Evolutionary conservation across 768 basidiomycete genomes (phyloP).

Genomic region (Mycena vitilis): DNA sequence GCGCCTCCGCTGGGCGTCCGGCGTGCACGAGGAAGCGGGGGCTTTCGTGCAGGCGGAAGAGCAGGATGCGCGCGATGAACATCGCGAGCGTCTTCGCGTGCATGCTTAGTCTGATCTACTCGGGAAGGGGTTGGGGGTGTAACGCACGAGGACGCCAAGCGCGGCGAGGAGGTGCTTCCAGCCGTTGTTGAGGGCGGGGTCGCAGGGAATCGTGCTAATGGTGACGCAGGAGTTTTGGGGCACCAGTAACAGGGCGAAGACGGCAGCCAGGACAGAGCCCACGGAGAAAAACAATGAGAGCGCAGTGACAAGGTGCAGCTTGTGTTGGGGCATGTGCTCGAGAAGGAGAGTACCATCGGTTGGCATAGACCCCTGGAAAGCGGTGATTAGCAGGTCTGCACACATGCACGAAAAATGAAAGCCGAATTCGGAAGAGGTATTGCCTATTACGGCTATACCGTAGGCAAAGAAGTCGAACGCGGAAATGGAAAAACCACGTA

Average conservation of each 20-base stretch:
- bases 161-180: slow-evolving; percentile 89
- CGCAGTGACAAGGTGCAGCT: slow-evolving; percentile 91
- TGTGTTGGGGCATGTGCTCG: slow-evolving; percentile 93
- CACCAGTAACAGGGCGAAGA: slow-evolving; percentile 83
- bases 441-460: not conserved
- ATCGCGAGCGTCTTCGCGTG: slow-evolving; percentile 80
- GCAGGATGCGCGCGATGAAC: slow-evolving; percentile 87
- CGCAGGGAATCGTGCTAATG: slow-evolving; percentile 58
- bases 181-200: slow-evolving; percentile 79
- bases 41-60: slow-evolving; percentile 95
- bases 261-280: slow-evolving; percentile 71
- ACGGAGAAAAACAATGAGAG: slow-evolving; percentile 96
- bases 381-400: not conserved
- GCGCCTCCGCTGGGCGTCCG: slow-evolving; percentile 85
- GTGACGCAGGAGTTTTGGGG: slow-evolving; percentile 79
- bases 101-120: slow-evolving; percentile 24
- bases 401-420: not conserved
- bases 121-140: slow-evolving; percentile 15
- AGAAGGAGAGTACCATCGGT: slow-evolving; percentile 94
- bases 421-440: not conserved
- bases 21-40: slow-evolving; percentile 93
- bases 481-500: slow-evolving; percentile 12
- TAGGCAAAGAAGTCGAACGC: not conserved
- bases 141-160: slow-evolving; percentile 85
- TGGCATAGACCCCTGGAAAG: slow-evolving; percentile 88